Percentiles rank a stretch among this genome's conserved stretches.
Evolutionary conservation across 495 filamentous ascomycete genomes (phyloP).

Genomic region (Antarctomyces pellizariae): DNA sequence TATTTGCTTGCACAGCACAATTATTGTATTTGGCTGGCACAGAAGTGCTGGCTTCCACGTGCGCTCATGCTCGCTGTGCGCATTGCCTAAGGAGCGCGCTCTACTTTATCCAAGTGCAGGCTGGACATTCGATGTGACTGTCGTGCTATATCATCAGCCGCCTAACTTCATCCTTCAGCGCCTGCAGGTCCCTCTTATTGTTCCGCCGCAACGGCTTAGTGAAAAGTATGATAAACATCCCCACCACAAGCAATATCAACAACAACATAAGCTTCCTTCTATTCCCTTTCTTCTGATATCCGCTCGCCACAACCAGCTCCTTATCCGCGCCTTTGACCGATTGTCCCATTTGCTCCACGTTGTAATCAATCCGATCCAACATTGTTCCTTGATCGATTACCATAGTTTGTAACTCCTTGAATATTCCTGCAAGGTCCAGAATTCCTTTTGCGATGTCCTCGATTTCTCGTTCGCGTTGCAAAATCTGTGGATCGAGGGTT

Average conservation of each 20-base stretch:
- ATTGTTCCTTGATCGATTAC: constrained; percentile 96
- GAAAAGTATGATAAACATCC: constrained; percentile 63
- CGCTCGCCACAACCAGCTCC: constrained; percentile 61
- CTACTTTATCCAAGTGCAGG: no score
- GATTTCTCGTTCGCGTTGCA: constrained; percentile 89
- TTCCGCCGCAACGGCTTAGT: constrained; percentile 63
- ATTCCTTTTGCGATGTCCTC: constrained; percentile 94
- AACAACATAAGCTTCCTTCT: constrained; percentile 83
- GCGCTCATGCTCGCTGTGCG: no score
- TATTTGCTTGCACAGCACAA: no score
- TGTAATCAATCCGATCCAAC: constrained; percentile 95
- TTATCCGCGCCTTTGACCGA: constrained; percentile 84
- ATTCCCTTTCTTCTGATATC: constrained; percentile 71
- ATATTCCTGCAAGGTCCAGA: constrained; percentile 87
- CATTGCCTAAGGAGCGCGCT: no score
- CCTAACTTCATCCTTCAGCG: no score
- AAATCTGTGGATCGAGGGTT: constrained; percentile 65
- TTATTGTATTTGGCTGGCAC: no score
- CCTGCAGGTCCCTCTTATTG: no score
- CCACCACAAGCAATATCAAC: constrained; percentile 59
- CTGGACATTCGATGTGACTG: no score
- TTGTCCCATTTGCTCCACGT: constrained; percentile 74
- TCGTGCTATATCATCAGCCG: no score
- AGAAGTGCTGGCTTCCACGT: no score
- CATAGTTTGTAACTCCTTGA: constrained; percentile 88